phyloP scores from a whole-genome alignment of 306 rosid genomes.

The Fragaria vesca region DNA sequence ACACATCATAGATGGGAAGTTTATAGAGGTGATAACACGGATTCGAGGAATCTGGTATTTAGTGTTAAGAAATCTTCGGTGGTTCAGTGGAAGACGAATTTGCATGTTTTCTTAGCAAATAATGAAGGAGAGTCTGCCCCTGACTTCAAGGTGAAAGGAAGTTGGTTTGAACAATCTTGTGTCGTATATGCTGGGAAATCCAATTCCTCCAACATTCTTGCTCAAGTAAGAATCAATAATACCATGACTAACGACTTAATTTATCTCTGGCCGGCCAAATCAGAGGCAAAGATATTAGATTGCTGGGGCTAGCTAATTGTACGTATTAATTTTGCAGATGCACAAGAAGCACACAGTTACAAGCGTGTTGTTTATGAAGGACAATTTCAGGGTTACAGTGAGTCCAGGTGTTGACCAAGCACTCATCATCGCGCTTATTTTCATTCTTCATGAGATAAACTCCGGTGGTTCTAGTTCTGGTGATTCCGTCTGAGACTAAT shows the following conservation, averaged over 20 bases:
- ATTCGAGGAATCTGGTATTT: conserved; percentile 28
- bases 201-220: conserved; percentile 36
- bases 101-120: conserved; percentile 44
- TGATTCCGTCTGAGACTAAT: not conserved
- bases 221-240: conserved; percentile 31
- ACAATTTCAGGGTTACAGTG: conserved; percentile 39
- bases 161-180: conserved; percentile 49
- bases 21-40: conserved; percentile 43
- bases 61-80: conserved; percentile 38
- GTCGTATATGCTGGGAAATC: conserved; percentile 47
- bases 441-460: conserved; percentile 40
- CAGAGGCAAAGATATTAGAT: not conserved
- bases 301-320: not conserved
- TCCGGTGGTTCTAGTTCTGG: not conserved
- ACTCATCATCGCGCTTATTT: conserved; percentile 44
- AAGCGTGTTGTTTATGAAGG: conserved; percentile 44
- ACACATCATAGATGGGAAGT: conserved; percentile 49
- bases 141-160: conserved; percentile 55
- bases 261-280: not conserved
- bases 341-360: conserved; percentile 40
- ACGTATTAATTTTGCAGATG: conserved; percentile 38
- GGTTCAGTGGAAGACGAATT: conserved; percentile 31
- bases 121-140: conserved; percentile 35
- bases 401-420: conserved; percentile 49
- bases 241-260: not conserved